Conservation (phyloP, 1,284 basidiomycete species). For the Irpex lacteus region DNA sequence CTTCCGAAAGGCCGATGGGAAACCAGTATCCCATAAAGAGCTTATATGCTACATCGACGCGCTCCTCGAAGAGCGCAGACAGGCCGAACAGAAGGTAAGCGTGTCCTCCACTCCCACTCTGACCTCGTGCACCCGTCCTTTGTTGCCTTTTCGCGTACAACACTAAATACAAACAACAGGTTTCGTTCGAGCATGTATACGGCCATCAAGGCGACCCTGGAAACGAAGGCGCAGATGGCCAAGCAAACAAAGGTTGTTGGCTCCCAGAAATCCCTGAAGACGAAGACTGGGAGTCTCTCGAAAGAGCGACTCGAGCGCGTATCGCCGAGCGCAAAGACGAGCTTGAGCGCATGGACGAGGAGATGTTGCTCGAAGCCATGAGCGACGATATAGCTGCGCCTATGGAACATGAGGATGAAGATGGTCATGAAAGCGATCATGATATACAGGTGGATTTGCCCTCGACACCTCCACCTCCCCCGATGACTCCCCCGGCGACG, state of each 20-base stretch:
- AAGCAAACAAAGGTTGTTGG: conserved; percentile 57
- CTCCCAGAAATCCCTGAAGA: conserved; percentile 38
- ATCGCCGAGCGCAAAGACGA: conserved; percentile 29
- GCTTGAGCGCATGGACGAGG: not conserved
- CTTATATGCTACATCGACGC: conserved; percentile 63
- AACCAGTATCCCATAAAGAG: conserved; percentile 60
- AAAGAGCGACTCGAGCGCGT: conserved; percentile 25
- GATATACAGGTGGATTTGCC: not conserved
- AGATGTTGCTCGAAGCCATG: not conserved
- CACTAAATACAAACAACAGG: conserved; percentile 16
- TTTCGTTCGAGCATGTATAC: conserved; percentile 63
- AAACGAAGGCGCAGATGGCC: conserved; percentile 75
- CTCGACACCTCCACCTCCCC: not conserved
- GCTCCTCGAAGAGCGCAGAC: conserved; percentile 47
- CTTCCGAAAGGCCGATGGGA: conserved; percentile 47
- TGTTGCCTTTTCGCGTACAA: not conserved
- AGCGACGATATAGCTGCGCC: not conserved
- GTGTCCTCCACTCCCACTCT: not conserved
- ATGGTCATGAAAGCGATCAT: too few relatives aligned
- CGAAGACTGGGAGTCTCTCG: conserved; percentile 49
- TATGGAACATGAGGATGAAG: not conserved
- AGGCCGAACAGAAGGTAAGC: conserved; percentile 41
- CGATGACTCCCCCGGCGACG: too few relatives aligned
- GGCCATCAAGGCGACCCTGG: conserved; percentile 72
- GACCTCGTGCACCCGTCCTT: not conserved